Evolutionary conservation across 495 filamentous ascomycete species (phyloP).

Genomic region (Penicillium dipodomyicola): DNA sequence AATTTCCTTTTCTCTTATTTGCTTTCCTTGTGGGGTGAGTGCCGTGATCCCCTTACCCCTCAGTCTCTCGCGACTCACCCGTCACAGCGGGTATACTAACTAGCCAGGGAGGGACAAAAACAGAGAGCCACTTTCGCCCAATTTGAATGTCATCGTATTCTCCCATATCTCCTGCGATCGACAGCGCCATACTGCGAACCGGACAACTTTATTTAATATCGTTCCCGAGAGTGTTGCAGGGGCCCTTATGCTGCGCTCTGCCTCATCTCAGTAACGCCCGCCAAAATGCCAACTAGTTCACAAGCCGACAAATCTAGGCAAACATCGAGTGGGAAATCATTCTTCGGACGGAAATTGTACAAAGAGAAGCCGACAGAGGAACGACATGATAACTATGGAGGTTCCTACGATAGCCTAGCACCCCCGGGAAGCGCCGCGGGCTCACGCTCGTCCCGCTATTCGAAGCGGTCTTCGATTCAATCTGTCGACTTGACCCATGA

Average conservation of each 20-base stretch:
- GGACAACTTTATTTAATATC: background rate
- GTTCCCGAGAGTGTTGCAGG: constrained; percentile 17
- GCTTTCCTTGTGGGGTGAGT: constrained; percentile 20
- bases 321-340: constrained; percentile 80
- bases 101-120: constrained; percentile 27
- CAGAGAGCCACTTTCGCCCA: constrained; percentile 15
- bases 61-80: constrained; percentile 8
- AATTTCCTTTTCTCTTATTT: constrained; percentile 13
- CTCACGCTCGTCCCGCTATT: constrained; percentile 77
- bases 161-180: constrained; percentile 20
- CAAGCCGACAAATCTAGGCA: constrained; percentile 77
- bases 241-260: constrained; percentile 43
- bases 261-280: constrained; percentile 37
- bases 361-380: constrained; percentile 66
- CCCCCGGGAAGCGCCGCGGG: constrained; percentile 53
- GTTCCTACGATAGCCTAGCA: constrained; percentile 48
- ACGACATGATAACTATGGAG: constrained; percentile 54
- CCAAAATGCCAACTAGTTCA: constrained; percentile 55
- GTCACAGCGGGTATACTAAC: constrained; percentile 29
- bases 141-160: constrained; percentile 26
- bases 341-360: constrained; percentile 75
- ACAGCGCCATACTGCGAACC: constrained; percentile 12
- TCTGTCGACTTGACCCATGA: constrained; percentile 60
- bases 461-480: constrained; percentile 71
- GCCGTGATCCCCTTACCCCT: constrained; percentile 1